A percentile compares a stretch with the other conserved stretches of the same genome.
phyloP scores from a whole-genome alignment of 495 filamentous ascomycete genomes.

The Hyaloscypha finlandica region DNA sequence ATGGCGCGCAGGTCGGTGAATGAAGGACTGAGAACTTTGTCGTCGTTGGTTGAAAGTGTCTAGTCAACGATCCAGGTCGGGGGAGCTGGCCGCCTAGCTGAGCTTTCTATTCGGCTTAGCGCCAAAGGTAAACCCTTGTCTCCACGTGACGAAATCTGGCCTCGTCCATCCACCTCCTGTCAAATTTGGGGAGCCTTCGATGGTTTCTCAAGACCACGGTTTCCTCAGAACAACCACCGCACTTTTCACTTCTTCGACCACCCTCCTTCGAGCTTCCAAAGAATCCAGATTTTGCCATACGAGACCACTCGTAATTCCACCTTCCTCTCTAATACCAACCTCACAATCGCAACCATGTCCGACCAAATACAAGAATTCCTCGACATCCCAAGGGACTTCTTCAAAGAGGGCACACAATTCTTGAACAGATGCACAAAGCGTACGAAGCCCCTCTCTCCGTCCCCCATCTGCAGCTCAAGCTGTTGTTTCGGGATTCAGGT shows the following conservation, averaged over 20 bases:
- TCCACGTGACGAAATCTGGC: neutral
- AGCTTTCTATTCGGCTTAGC: neutral
- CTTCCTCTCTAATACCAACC: neutral
- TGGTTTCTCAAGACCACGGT: slow-evolving; percentile 1
- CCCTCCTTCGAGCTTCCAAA: neutral
- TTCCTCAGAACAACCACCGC: neutral
- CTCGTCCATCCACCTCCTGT: neutral
- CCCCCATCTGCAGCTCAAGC: neutral
- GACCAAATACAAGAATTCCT: slow-evolving; percentile 78
- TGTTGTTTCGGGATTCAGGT: neutral
- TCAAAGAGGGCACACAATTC: slow-evolving; percentile 80
- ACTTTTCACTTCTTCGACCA: neutral
- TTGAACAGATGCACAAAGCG: slow-evolving; percentile 85
- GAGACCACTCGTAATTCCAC: neutral
- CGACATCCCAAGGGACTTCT: slow-evolving; percentile 81
- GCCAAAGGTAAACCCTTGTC: neutral
- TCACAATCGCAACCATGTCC: slow-evolving; percentile 52
- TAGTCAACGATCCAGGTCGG: neutral
- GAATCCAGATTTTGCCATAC: neutral
- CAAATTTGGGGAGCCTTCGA: neutral
- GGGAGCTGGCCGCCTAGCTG: slow-evolving; percentile 2
- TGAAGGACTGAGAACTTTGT: neutral
- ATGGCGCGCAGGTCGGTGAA: neutral
- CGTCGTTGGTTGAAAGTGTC: neutral
- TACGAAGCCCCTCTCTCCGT: slow-evolving; percentile 39